Evolutionary conservation across 768 basidiomycete species (phyloP).

Genomic region (Multifurca ochricompacta): DNA sequence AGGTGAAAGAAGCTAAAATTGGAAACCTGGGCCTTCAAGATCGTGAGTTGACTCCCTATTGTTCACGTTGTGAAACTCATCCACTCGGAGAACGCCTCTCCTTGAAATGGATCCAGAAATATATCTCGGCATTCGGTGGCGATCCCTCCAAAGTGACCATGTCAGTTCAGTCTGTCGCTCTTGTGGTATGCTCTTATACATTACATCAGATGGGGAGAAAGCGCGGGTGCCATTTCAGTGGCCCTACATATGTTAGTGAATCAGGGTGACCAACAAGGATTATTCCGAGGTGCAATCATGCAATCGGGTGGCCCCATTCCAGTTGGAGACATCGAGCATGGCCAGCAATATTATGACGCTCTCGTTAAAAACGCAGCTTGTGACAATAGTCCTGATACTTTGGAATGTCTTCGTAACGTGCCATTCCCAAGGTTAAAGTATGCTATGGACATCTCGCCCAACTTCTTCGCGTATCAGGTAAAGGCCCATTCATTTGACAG

Average conservation of each 20-base stretch:
- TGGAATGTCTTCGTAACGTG: slow-evolving; percentile 20
- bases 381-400: slow-evolving; percentile 16
- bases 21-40: slow-evolving; percentile 21
- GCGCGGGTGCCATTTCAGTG: slow-evolving; percentile 33
- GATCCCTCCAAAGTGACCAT: slow-evolving; percentile 30
- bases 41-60: slow-evolving; percentile 7
- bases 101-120: slow-evolving; percentile 35
- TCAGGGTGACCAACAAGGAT: slow-evolving; percentile 20
- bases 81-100: slow-evolving; percentile 27
- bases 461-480: slow-evolving; percentile 17
- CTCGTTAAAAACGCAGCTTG: slow-evolving; percentile 21
- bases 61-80: neutral
- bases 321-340: slow-evolving; percentile 15
- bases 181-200: neutral
- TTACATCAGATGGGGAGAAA: slow-evolving; percentile 28
- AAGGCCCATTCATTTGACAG: too few relatives aligned
- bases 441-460: slow-evolving; percentile 17
- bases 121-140: slow-evolving; percentile 36
- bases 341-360: slow-evolving; percentile 21
- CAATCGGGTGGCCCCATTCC: slow-evolving; percentile 25
- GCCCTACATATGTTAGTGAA: slow-evolving; percentile 26
- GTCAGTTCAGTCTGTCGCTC: neutral
- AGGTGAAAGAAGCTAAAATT: slow-evolving; percentile 16
- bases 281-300: slow-evolving; percentile 25
- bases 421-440: neutral